Conservation (phyloP, 371 early-diverging fungal genomes). For the Mucor irregularis region DNA sequence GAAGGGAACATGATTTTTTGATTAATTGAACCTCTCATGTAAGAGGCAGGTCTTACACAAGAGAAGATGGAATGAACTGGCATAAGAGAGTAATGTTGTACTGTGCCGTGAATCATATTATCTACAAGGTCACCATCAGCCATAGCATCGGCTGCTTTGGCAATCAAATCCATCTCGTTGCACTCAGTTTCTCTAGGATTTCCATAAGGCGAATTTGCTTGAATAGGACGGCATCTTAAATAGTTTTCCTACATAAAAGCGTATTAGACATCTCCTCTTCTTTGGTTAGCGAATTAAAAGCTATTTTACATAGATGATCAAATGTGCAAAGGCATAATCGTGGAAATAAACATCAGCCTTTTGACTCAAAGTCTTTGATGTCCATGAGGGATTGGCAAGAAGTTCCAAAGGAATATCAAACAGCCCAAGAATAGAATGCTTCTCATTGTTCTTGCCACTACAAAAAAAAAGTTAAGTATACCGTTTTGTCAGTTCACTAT, state of each 20-base stretch:
- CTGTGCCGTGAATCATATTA: slow-evolving; percentile 69
- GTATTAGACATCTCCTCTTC: too few species aligned
- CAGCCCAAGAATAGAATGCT: slow-evolving; percentile 74
- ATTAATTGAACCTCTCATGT: slow-evolving; percentile 62
- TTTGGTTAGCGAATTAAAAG: too few species aligned
- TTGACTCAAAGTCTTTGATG: slow-evolving; percentile 62
- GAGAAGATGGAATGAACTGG: slow-evolving; percentile 91
- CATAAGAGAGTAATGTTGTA: slow-evolving; percentile 92
- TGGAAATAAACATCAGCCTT: slow-evolving; percentile 94
- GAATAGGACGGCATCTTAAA: slow-evolving; percentile 32
- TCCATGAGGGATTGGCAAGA: slow-evolving; percentile 57
- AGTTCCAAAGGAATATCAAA: slow-evolving; percentile 87
- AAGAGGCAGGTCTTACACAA: slow-evolving; percentile 86
- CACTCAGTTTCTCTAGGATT: slow-evolving; percentile 22
- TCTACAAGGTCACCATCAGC: slow-evolving; percentile 89
- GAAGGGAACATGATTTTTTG: slow-evolving; percentile 48
- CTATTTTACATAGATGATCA: slow-evolving; percentile 84
- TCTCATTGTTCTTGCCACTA: slow-evolving; percentile 65
- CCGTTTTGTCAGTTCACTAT: not conserved
- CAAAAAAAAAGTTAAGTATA: not conserved
- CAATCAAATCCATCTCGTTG: slow-evolving; percentile 57
- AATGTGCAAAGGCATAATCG: slow-evolving; percentile 87
- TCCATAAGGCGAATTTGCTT: slow-evolving; percentile 14
- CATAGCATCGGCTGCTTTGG: slow-evolving; percentile 91
- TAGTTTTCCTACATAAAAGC: slow-evolving; percentile 65